Base-by-base conservation (phyloP, 129 eudicot species). In the Tagetes patula region DNA sequence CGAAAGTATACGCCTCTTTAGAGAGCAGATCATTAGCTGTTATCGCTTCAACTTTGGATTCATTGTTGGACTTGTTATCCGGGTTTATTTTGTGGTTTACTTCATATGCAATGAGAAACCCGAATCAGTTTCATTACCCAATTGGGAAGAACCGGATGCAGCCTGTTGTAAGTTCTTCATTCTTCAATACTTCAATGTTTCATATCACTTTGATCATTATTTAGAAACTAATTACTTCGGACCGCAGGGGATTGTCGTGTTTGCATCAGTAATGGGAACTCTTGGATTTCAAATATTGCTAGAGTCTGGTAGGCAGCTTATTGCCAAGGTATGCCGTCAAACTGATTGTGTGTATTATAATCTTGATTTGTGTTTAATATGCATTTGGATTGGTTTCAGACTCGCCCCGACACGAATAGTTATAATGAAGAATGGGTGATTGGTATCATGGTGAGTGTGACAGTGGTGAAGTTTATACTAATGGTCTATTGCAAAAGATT, bases 241-340 rank as follows among this genome's bases (percentile, higher is more conserved):
- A 39, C 71, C 80, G 54, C 87, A 93, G 98, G 98, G 98, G 4
- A 92, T 92, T 47, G 73, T 92, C 54, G 96, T 92, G 38, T 92
- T 92, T 79, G 98, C 98, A 48, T 93, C 98, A 42, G 91, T 93
- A 39, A 93, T 93, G 98, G 96, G 96, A 33, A 93, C 96, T 74
- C 84, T 93, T 39, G 98, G 98, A 66, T 66, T 93, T 50, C 98
- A 93, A 67, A 90, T 90, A 52, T 76, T 93, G 82, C 81, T 93
- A 14, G 98, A 93, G 78, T 93, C 96, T 37, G 83, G 8, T 39
- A 83, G 96, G 39, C 82, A 89, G 67, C 90, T 87, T 20, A 38
- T 90, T 41, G 73, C 83, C 7, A 72, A 93, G 95, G 98, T 87
- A 81, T 33, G 76, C 20, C 11, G 10, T 59, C 9, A 1, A 9